Conservation (phyloP, 2,329 filamentous ascomycete species). For the Colletotrichum aenigma region DNA sequence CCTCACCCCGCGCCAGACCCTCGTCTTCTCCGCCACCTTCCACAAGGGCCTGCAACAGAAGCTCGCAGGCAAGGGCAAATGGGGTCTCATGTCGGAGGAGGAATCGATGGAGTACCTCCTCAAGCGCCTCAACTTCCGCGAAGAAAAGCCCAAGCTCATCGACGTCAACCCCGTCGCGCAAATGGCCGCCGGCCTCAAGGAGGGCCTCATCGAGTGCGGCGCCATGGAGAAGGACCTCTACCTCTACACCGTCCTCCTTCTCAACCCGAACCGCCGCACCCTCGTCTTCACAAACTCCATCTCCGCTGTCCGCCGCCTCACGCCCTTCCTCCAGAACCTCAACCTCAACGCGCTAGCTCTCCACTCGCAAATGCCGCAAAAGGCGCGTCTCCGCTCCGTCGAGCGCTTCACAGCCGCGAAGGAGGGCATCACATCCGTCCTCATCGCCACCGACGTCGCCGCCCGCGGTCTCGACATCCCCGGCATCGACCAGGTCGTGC, state of each 20-base stretch:
- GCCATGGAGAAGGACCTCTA: slow-evolving; percentile 98
- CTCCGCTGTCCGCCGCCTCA: slow-evolving; percentile 84
- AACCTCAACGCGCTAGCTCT: slow-evolving; percentile 77
- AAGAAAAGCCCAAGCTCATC: slow-evolving; percentile 85
- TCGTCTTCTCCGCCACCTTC: slow-evolving; percentile 97
- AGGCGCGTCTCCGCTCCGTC: slow-evolving; percentile 89
- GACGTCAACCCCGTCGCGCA: slow-evolving; percentile 89
- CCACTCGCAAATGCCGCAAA: slow-evolving; percentile 95
- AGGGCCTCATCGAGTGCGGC: slow-evolving; percentile 90
- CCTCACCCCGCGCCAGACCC: slow-evolving; percentile 71
- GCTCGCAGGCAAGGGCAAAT: slow-evolving; percentile 76
- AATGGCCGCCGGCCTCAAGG: slow-evolving; percentile 85
- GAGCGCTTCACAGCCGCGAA: slow-evolving; percentile 80
- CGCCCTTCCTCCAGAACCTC: slow-evolving; percentile 83
- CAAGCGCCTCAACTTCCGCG: slow-evolving; percentile 85
- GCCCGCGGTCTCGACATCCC: slow-evolving; percentile 94
- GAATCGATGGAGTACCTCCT: slow-evolving; percentile 93
- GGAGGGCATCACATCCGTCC: slow-evolving; percentile 62
- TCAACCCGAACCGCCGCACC: slow-evolving; percentile 80
- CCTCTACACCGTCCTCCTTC: slow-evolving; percentile 84
- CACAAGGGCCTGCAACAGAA: slow-evolving; percentile 92
- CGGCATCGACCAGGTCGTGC: slow-evolving; percentile 85
- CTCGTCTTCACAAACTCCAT: slow-evolving; percentile 97
- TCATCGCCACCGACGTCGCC: slow-evolving; percentile 92
- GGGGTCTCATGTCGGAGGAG: slow-evolving; percentile 62